Conservation (phyloP, 768 basidiomycete genomes). For the Suillus paluster region DNA sequence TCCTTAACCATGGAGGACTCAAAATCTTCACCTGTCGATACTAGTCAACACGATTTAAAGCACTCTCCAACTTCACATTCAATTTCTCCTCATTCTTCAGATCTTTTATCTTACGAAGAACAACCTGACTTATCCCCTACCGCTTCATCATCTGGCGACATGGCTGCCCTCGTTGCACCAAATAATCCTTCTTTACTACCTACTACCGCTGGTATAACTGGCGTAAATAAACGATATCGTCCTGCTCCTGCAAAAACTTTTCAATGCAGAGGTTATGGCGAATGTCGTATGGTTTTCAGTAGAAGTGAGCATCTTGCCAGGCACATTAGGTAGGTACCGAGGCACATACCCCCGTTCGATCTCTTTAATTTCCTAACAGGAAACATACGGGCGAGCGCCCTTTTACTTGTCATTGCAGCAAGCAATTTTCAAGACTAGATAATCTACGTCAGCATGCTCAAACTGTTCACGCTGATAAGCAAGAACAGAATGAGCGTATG, state of each 20-base stretch:
- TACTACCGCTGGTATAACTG: constrained; percentile 18
- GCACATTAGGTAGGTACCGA: constrained; percentile 80
- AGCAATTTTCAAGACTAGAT: constrained; percentile 95
- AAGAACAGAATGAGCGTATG: constrained; percentile 86
- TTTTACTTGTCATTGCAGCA: constrained; percentile 94
- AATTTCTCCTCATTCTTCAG: constrained; percentile 13
- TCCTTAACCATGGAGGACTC: constrained; percentile 40
- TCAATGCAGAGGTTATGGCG: constrained; percentile 92
- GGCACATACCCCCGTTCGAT: constrained; percentile 29
- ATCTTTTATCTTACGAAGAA: constrained; percentile 10
- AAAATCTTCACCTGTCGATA: constrained; percentile 34
- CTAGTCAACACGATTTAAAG: constrained; percentile 16
- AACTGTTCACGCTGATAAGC: constrained; percentile 96
- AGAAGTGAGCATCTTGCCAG: constrained; percentile 94
- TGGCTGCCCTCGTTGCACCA: constrained; percentile 40
- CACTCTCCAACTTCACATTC: constrained; percentile 11
- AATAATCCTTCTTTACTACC: constrained; percentile 27
- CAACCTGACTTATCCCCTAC: constrained; percentile 12
- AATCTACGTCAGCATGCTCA: constrained; percentile 97
- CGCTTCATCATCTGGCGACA: constrained; percentile 21
- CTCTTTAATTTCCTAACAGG: constrained; percentile 47
- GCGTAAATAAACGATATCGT: constrained; percentile 67
- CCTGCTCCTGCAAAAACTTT: constrained; percentile 92
- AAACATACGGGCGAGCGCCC: constrained; percentile 99
- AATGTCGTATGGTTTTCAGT: constrained; percentile 96